These are phyloP conservation scores for Lactifluus hygrophoroides DNA, from an alignment of 768 basidiomycete genomes.

Conservation along the genomic window DNA sequence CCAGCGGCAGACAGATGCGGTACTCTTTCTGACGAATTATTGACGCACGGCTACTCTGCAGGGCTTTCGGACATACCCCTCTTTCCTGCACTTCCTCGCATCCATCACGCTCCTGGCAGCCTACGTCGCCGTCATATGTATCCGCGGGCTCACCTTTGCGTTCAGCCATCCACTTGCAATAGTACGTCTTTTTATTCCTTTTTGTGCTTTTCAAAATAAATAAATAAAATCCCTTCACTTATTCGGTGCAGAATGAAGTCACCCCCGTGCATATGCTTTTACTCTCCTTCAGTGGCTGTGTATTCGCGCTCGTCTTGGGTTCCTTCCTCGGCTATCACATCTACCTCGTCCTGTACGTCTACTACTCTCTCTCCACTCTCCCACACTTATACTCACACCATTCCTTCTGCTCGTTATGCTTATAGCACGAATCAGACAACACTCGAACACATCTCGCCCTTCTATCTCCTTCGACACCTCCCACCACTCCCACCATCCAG, in stretches of 20 bases:
- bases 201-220: no score
- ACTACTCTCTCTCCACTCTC: conserved; percentile 2
- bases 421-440: conserved; percentile 81
- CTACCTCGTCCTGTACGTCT: conserved; percentile 62
- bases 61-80: conserved; percentile 79
- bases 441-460: conserved; percentile 66
- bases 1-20: no score
- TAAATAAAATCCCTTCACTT: no score
- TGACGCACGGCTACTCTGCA: conserved; percentile 24
- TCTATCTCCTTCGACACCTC: conserved; percentile 60
- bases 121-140: conserved; percentile 50
- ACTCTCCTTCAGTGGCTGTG: conserved; percentile 48
- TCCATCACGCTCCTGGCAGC: conserved; percentile 52
- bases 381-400: background rate
- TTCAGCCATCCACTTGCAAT: conserved; percentile 54
- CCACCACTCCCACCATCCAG: conserved; percentile 48
- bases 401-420: no score
- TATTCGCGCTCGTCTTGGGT: conserved; percentile 60
- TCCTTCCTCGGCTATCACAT: conserved; percentile 70
- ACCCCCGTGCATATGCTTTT: conserved; percentile 67
- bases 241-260: conserved; percentile 51
- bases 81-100: conserved; percentile 71
- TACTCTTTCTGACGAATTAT: background rate
- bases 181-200: conserved; percentile 35
- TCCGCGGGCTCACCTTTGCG: conserved; percentile 51